Evolutionary conservation across 805 yeast genomes (phyloP), one percentile per base, ranked within the genome.

Genomic region (Cyberlindnera xishuangbannaensis): DNA sequence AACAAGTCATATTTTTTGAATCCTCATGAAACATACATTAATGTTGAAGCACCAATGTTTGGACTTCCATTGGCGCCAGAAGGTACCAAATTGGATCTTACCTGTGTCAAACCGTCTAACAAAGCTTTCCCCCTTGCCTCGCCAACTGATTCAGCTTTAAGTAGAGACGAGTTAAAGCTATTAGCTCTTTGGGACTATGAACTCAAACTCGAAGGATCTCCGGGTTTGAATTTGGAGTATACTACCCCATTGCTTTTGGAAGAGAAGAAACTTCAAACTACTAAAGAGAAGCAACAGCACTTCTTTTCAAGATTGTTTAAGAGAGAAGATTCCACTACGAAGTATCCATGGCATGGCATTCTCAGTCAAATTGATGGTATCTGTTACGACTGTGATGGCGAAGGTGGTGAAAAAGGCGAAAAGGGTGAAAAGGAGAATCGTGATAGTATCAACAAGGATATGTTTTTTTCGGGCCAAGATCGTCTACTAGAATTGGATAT

Each of bases 121-220:
- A 21, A 7, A 10, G 34, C 34, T 7, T 40, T 34, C 12, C 53
- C 53, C 1, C 37, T 47, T 4, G 26, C 23, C n/a, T 18, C 19
- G 2, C 22, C 26, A 15, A 38, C 37, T 11, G 31, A 31, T 8
- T 14, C 28, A 9, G 28, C 33, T 4, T 8, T 41, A 2, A 7
- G 35, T 7, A 17, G 36, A 7, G 56, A 50, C 27, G 55, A 50
- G 26, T n/a, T 34, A 28, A 48, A 47, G 14, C 28, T 51, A 6
- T 30, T 25, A 15, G 34, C 50, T 5, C 23, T 48, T 6, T 44
- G 38, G 37, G 46, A 48, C 21, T 47, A 44, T 29, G 56, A 51
- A 19, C 30, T 50, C 19, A 36, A 34, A n/a, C 26, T 26, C 8
- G 31, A 25, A 9, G 45, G 44, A 16, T 18, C 27, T 8, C 24